These are phyloP conservation scores for Calvatia gigantea DNA, from an alignment of 768 basidiomycete genomes.

Conservation along the genomic window DNA sequence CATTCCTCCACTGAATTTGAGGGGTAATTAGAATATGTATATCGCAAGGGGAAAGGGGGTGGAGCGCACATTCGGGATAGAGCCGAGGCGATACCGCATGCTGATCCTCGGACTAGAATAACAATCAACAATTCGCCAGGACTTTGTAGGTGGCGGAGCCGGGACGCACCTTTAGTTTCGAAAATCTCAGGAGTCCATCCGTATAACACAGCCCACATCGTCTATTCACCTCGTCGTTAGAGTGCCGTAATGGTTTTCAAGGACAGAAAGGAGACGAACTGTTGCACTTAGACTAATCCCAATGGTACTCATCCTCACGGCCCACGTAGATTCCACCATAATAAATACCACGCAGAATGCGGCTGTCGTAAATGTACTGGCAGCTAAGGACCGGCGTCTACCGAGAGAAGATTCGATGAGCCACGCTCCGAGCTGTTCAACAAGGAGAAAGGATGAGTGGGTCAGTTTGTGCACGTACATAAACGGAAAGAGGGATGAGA, in stretches of 20 bases:
- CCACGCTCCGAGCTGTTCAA: conserved; percentile 73
- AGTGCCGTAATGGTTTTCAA: background rate
- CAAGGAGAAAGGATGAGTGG: background rate
- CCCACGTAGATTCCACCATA: conserved; percentile 49
- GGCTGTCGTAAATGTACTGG: conserved; percentile 73
- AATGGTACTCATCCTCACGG: conserved; percentile 66
- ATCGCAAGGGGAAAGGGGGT: background rate
- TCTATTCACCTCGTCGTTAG: conserved; percentile 34
- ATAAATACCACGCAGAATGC: conserved; percentile 72
- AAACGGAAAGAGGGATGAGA: conserved; percentile 14
- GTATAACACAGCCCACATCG: conserved; percentile 88
- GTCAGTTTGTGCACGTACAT: background rate
- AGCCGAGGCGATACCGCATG: conserved; percentile 84
- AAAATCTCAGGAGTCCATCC: conserved; percentile 92
- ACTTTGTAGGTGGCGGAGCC: background rate
- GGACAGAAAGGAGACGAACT: conserved; percentile 14
- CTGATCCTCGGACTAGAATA: conserved; percentile 72
- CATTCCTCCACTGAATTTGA: conserved; percentile 71
- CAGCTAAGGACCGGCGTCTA: conserved; percentile 67
- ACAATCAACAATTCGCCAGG: conserved; percentile 4
- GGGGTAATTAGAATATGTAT: conserved; percentile 3
- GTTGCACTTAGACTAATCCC: conserved; percentile 78
- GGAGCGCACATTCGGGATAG: conserved; percentile 72
- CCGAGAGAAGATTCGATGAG: conserved; percentile 72
- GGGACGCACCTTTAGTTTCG: conserved; percentile 60